These are phyloP conservation scores for Beta vulgaris DNA, from an alignment of 148 eudicot genomes.

Conservation along the genomic window DNA sequence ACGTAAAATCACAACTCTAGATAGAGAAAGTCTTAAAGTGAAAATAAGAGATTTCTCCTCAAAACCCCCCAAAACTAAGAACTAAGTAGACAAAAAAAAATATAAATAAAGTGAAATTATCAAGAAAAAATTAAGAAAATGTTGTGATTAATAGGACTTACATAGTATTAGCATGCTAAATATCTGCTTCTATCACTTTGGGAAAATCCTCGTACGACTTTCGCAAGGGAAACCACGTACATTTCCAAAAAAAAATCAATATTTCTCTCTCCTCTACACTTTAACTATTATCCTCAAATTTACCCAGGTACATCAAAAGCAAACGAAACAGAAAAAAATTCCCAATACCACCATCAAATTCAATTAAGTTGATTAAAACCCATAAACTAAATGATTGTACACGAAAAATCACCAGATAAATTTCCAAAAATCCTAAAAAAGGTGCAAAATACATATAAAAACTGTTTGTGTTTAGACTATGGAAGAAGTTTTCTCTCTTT, in stretches of 20 bases:
- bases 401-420: background rate
- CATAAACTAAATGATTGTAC: background rate
- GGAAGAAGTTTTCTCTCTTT: conserved; percentile 15
- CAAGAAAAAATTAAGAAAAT: background rate
- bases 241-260: conserved; percentile 19
- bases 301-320: conserved; percentile 4
- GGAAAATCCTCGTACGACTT: conserved; percentile 95
- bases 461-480: conserved; percentile 1
- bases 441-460: background rate
- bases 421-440: background rate
- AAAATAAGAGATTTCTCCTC: background rate
- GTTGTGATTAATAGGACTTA: conserved; percentile 23
- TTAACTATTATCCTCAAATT: background rate
- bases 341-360: conserved; percentile 7
- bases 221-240: conserved; percentile 64
- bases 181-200: conserved; percentile 95
- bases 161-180: conserved; percentile 96
- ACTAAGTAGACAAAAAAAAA: background rate
- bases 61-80: background rate
- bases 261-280: background rate
- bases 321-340: background rate
- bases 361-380: background rate
- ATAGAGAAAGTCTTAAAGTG: background rate
- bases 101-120: background rate
- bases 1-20: conserved; percentile 12